Evolutionary conservation across 2,329 filamentous ascomycete species (phyloP).

Genomic region (Sclerotiophoma versabilis): DNA sequence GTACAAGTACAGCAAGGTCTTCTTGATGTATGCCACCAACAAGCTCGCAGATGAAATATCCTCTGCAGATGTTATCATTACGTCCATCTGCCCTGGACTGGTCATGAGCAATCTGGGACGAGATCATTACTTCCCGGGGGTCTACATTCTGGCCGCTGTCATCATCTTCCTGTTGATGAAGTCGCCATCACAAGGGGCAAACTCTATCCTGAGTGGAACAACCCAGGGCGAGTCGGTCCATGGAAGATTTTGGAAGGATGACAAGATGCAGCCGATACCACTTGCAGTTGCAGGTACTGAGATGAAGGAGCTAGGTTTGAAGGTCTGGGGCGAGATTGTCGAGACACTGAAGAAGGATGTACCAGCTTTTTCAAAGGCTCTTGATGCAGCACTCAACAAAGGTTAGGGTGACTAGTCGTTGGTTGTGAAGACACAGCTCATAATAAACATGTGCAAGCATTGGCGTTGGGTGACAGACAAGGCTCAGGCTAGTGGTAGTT

Average conservation of each 20-base stretch:
- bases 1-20: constrained; percentile 45
- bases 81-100: constrained; percentile 46
- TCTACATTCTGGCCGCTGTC: constrained; percentile 30
- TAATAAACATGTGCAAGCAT: background rate
- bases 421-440: background rate
- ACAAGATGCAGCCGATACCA: constrained; percentile 40
- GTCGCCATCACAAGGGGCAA: constrained; percentile 38
- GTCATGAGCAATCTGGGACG: constrained; percentile 42
- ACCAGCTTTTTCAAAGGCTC: constrained; percentile 17
- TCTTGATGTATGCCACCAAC: constrained; percentile 45
- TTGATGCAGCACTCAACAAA: background rate
- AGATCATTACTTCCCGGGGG: constrained; percentile 39
- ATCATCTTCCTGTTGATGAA: constrained; percentile 35
- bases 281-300: constrained; percentile 39
- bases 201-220: constrained; percentile 44
- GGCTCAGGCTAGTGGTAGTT: background rate
- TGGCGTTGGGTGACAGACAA: background rate
- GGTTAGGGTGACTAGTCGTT: background rate
- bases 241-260: constrained; percentile 47
- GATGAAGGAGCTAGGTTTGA: constrained; percentile 38
- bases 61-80: constrained; percentile 44
- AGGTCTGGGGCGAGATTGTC: constrained; percentile 46
- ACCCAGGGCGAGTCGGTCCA: constrained; percentile 43
- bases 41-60: constrained; percentile 37
- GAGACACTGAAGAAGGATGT: constrained; percentile 42